Evolutionary conservation across 805 yeast genomes (phyloP), one percentile per base, ranked within the genome.

Genomic region (Komagataella mondaviorum): DNA sequence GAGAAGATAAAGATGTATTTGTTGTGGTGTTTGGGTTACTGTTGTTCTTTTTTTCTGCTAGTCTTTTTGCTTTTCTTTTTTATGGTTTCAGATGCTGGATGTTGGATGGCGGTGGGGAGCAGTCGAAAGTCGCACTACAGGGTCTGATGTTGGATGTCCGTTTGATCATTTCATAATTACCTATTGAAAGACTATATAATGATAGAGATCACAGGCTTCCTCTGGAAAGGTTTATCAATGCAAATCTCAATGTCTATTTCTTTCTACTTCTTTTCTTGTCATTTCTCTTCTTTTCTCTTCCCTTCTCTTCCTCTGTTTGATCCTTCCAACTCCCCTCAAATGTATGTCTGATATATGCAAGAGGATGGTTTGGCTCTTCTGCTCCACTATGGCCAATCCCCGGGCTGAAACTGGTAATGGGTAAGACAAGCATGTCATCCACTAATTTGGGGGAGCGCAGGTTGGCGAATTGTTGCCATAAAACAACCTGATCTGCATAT

Each of bases 321-420:
- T 44, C 46, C 53, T 82, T 82, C 88, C 88, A 82, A 51, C 75
- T 68, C 3, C 87, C 87, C 66, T 74, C 77, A 59, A 82, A 82
- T 73, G 72, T 71, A 60, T 82, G 88, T 54, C 75, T 69, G 3
- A 76, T 85, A 56, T 76, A 80, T 1, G 87, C 86, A 63, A 73
- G 59, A 10, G 67, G 68, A 60, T 80, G 72, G 1, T 53, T 53
- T 2, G 63, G 60, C 6, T 60, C 51, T 50, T 71, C 64, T 1
- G 86, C 69, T 1, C 87, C 87, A 87, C 81, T 82, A 56, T 80
- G 86, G 2, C 80, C 79, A 36, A 81, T 85, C 50, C 79, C 84
- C 0, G 88, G 88, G 55, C 80, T 73, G 59, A 82, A 82, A 14
- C 81, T 69, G 0, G 88, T 82, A 52, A 82, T 82, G 39, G 95